A percentile compares a stretch with the other conserved stretches of the same genome.
Evolutionary conservation across 257 asterid genomes (phyloP).

Genomic region (Fraxinus cuspidata): DNA sequence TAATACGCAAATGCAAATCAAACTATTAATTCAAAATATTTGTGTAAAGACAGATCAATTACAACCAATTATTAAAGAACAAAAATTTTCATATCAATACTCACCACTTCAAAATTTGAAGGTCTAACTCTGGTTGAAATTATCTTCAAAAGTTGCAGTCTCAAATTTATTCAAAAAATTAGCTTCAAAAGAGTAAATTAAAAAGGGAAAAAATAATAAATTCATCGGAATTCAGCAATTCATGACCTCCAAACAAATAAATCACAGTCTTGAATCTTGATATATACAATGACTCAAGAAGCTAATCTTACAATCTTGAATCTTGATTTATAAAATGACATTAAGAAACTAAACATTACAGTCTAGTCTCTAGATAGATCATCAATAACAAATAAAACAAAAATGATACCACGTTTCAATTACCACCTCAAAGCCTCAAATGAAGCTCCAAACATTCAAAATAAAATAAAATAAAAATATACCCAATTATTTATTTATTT

Average conservation of each 20-base stretch:
- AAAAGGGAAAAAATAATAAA: not conserved
- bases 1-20: not conserved
- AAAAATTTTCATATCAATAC: not conserved
- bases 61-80: not conserved
- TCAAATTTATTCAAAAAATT: constrained; percentile 2
- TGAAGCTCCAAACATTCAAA: constrained; percentile 16
- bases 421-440: constrained; percentile 26
- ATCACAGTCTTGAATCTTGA: constrained; percentile 4
- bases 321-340: not conserved
- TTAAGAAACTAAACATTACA: not conserved
- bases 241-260: constrained; percentile 11
- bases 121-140: not conserved
- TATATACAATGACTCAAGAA: not conserved
- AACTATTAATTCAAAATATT: not conserved
- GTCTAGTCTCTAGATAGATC: not conserved
- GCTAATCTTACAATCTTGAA: not conserved
- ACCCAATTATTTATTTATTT: no score
- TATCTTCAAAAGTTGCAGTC: not conserved
- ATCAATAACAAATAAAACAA: not conserved
- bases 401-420: not conserved
- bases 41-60: not conserved
- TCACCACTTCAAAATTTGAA: not conserved
- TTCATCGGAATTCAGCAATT: not conserved
- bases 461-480: no score
- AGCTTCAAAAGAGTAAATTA: constrained; percentile 3